Percentiles rank a stretch among this genome's conserved stretches.
Evolutionary conservation across 176 grass and related monocot genomes (phyloP).

Genomic region (Aegilops speltoides): DNA sequence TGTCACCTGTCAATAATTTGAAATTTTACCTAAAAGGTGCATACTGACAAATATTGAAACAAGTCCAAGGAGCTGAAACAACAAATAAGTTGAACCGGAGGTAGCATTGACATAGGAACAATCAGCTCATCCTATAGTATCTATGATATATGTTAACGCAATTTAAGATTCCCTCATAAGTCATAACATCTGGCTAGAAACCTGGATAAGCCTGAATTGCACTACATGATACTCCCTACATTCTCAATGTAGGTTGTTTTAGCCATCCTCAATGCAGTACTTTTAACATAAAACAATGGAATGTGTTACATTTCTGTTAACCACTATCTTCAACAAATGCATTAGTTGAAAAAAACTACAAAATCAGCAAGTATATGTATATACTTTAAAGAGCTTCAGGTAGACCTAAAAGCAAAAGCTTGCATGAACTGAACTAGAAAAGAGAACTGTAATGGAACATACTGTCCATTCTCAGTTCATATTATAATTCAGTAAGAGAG

Average conservation of each 20-base stretch:
- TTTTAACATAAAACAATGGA: neutral
- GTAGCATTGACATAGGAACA: neutral
- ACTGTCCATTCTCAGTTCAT: neutral
- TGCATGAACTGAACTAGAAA: neutral
- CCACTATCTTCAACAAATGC: neutral
- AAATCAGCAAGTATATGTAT: neutral
- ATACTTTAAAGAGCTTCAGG: neutral
- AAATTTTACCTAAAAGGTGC: neutral
- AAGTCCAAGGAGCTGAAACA: neutral
- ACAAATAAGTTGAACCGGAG: too few species aligned
- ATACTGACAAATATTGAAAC: neutral
- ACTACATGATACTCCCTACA: neutral
- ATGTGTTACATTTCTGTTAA: neutral
- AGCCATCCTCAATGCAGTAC: neutral
- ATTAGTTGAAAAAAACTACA: neutral
- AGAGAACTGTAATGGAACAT: neutral
- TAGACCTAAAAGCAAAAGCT: slow-evolving; percentile 9
- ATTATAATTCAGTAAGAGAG: neutral
- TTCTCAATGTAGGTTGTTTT: neutral
- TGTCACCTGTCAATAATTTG: neutral
- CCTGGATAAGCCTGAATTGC: neutral
- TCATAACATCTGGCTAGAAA: neutral
- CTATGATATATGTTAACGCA: neutral
- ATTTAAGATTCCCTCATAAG: neutral
- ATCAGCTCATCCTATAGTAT: neutral